Evolutionary conservation across 345 rosid species (phyloP).

Genomic region (Brassica rapa): DNA sequence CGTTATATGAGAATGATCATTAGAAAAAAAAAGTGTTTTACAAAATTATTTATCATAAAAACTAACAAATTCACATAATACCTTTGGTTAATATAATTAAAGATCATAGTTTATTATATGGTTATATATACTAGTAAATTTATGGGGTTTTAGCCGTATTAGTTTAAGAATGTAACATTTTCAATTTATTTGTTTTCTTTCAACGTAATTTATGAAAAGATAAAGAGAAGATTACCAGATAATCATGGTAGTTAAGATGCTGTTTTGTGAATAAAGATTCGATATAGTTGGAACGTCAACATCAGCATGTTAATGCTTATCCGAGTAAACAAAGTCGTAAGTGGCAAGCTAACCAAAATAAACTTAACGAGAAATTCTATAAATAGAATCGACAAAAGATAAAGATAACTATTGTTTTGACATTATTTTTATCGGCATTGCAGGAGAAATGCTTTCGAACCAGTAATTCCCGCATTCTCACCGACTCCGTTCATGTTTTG

Average conservation of each 20-base stretch:
- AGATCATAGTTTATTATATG: background rate
- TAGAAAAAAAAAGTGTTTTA: background rate
- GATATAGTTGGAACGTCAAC: conserved; percentile 26
- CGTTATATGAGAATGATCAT: background rate
- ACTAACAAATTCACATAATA: background rate
- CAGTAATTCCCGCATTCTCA: conserved; percentile 53
- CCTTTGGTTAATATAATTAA: background rate
- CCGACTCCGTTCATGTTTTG: conserved; percentile 66
- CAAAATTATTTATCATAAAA: background rate
- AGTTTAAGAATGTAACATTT: background rate
- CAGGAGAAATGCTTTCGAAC: conserved; percentile 42
- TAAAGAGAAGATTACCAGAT: background rate
- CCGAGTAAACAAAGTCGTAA: conserved; percentile 20
- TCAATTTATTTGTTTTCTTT: background rate
- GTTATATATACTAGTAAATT: background rate
- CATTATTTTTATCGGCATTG: background rate
- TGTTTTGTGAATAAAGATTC: conserved; percentile 32
- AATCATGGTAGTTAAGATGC: background rate
- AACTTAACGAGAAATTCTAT: background rate
- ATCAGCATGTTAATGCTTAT: conserved; percentile 16
- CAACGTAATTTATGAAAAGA: background rate
- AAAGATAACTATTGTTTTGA: background rate
- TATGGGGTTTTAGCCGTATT: background rate
- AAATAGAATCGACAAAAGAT: background rate
- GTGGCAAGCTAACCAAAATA: background rate